A percentile compares a stretch with the other conserved stretches of the same genome.
phyloP scores from a whole-genome alignment of 345 rosid genomes.

The Ceriops tagal region DNA sequence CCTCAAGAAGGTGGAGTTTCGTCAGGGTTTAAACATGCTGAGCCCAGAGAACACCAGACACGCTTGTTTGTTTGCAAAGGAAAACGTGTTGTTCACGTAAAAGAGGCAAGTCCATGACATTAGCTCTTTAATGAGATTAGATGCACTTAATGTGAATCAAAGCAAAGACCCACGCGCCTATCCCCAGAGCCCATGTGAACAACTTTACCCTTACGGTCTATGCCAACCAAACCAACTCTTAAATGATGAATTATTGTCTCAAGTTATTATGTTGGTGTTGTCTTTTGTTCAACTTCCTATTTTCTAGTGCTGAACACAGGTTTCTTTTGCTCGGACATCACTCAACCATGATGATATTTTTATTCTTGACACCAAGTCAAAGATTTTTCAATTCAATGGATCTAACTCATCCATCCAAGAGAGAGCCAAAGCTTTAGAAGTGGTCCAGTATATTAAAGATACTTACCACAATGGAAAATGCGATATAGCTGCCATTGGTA shows the following conservation, averaged over 20 bases:
- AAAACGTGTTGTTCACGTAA: conserved; percentile 87
- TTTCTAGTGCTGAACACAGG: conserved; percentile 38
- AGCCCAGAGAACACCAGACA: conserved; percentile 69
- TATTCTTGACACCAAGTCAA: conserved; percentile 87
- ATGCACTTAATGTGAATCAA: neutral
- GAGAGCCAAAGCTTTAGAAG: conserved; percentile 98
- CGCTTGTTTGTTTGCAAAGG: conserved; percentile 90
- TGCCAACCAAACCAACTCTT: no score
- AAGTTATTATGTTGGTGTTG: neutral
- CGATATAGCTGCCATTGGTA: conserved; percentile 89
- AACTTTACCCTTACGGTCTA: no score
- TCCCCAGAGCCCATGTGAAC: no score
- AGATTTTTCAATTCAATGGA: conserved; percentile 95
- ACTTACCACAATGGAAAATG: conserved; percentile 95
- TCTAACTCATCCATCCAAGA: conserved; percentile 95
- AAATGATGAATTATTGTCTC: no score
- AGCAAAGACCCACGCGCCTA: no score
- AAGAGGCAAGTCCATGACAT: conserved; percentile 62
- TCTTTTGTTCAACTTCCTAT: neutral
- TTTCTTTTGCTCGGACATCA: conserved; percentile 86
- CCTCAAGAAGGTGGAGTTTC: conserved; percentile 94
- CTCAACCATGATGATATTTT: conserved; percentile 95
- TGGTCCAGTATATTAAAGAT: conserved; percentile 93
- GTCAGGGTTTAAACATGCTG: conserved; percentile 79
- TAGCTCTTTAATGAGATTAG: neutral